Evolutionary conservation across 371 early-diverging fungal species (phyloP).

Genomic region (Apophysomyces variabilis): DNA sequence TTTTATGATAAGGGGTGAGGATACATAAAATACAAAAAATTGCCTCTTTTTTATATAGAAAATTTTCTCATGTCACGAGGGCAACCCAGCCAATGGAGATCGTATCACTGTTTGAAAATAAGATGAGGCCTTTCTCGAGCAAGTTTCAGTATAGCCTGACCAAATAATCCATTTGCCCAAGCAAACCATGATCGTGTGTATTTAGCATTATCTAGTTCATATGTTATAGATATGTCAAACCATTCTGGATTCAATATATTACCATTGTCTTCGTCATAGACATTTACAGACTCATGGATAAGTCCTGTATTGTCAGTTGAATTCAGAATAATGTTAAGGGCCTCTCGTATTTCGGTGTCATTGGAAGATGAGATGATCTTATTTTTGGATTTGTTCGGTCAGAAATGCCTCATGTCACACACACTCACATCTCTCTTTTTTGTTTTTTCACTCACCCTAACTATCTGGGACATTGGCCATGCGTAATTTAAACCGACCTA

Average conservation of each 20-base stretch:
- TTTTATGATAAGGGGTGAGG: neutral
- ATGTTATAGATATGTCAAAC: neutral
- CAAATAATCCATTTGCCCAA: conserved; percentile 55
- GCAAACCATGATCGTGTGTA: conserved; percentile 53
- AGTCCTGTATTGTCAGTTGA: conserved; percentile 38
- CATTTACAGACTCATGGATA: conserved; percentile 49
- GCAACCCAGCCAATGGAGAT: neutral
- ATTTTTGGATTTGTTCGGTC: neutral
- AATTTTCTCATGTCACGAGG: neutral
- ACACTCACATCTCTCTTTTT: too few relatives aligned
- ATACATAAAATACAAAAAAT: neutral
- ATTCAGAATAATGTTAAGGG: conserved; percentile 34
- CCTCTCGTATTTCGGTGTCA: conserved; percentile 37
- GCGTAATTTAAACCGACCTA: conserved; percentile 25
- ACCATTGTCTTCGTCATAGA: conserved; percentile 29
- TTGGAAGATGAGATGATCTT: conserved; percentile 35
- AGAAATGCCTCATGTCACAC: neutral
- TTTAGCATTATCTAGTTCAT: conserved; percentile 13
- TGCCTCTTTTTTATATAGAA: neutral
- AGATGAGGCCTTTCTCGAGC: conserved; percentile 36
- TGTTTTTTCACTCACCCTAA: conserved; percentile 18
- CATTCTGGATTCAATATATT: neutral
- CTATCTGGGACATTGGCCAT: conserved; percentile 40
- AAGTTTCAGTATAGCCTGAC: conserved; percentile 45
- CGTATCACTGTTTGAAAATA: conserved; percentile 17